Conservation (phyloP, 2,329 filamentous ascomycete species). For the Stemphylium vesicarium region DNA sequence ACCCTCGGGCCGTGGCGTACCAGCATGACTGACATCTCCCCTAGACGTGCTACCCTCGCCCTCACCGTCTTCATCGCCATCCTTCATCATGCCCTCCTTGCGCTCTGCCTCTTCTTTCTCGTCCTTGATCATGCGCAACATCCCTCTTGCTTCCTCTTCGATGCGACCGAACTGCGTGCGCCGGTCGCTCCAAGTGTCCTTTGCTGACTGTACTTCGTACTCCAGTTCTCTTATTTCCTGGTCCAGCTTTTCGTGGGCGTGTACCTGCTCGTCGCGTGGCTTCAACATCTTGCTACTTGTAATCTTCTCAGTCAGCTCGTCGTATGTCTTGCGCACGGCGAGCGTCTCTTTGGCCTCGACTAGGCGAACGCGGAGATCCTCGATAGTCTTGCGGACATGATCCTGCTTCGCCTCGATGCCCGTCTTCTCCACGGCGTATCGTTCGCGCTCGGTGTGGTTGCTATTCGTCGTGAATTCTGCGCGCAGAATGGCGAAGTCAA, state of each 20-base stretch:
- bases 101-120: slow-evolving; percentile 95
- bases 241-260: slow-evolving; percentile 79
- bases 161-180: slow-evolving; percentile 86
- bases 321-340: slow-evolving; percentile 81
- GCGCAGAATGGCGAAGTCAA: slow-evolving; percentile 84
- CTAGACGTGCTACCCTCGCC: slow-evolving; percentile 48
- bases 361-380: slow-evolving; percentile 73
- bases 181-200: slow-evolving; percentile 81
- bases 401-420: slow-evolving; percentile 81
- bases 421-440: slow-evolving; percentile 81
- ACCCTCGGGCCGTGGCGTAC: slow-evolving; percentile 54
- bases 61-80: slow-evolving; percentile 50
- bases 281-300: slow-evolving; percentile 79
- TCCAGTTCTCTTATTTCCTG: slow-evolving; percentile 88
- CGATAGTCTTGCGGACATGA: slow-evolving; percentile 76
- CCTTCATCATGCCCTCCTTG: slow-evolving; percentile 69
- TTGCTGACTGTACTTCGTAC: slow-evolving; percentile 81
- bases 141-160: slow-evolving; percentile 86
- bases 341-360: slow-evolving; percentile 70
- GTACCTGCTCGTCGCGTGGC: slow-evolving; percentile 81
- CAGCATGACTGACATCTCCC: slow-evolving; percentile 50
- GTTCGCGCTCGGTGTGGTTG: slow-evolving; percentile 81
- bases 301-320: slow-evolving; percentile 86
- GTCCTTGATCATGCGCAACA: slow-evolving; percentile 85
- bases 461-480: slow-evolving; percentile 86